phyloP scores from a whole-genome alignment of 371 early-diverging fungal species.

The Apophysomyces sp. region DNA sequence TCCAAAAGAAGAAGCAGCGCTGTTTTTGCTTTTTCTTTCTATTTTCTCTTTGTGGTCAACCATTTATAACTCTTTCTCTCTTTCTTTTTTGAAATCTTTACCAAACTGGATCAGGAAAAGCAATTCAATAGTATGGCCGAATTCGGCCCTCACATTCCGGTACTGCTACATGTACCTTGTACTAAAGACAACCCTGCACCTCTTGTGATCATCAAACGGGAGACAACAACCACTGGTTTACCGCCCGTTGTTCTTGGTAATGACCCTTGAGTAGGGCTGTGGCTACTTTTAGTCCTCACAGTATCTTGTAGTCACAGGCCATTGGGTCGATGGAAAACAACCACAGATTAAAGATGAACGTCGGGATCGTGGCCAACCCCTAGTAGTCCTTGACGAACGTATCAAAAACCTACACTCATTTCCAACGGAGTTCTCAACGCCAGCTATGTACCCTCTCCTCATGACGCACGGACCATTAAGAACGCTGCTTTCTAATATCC shows the following conservation, averaged over 20 bases:
- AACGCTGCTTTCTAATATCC: conserved; percentile 8
- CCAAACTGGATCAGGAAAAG: conserved; percentile 27
- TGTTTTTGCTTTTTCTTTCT: neutral
- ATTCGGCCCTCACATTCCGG: conserved; percentile 31
- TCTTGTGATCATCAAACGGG: conserved; percentile 29
- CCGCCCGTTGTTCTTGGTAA: conserved; percentile 44
- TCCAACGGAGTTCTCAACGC: conserved; percentile 11
- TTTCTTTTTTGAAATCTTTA: neutral
- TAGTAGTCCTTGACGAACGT: conserved; percentile 25
- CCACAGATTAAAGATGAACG: conserved; percentile 27
- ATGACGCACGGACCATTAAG: conserved; percentile 16
- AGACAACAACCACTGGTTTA: conserved; percentile 30
- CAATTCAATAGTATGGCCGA: conserved; percentile 20
- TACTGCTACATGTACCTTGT: conserved; percentile 37
- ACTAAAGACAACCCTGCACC: conserved; percentile 31
- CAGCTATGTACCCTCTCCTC: conserved; percentile 17
- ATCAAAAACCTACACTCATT: neutral
- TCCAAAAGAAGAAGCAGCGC: neutral
- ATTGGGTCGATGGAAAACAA: conserved; percentile 16
- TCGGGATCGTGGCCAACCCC: conserved; percentile 16
- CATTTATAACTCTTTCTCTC: neutral
- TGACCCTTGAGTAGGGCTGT: neutral
- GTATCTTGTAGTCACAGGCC: conserved; percentile 14
- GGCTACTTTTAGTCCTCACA: neutral
- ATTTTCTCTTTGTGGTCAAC: neutral